phyloP scores from a whole-genome alignment of 352 stramenopile species.

The Pythium volutum region DNA sequence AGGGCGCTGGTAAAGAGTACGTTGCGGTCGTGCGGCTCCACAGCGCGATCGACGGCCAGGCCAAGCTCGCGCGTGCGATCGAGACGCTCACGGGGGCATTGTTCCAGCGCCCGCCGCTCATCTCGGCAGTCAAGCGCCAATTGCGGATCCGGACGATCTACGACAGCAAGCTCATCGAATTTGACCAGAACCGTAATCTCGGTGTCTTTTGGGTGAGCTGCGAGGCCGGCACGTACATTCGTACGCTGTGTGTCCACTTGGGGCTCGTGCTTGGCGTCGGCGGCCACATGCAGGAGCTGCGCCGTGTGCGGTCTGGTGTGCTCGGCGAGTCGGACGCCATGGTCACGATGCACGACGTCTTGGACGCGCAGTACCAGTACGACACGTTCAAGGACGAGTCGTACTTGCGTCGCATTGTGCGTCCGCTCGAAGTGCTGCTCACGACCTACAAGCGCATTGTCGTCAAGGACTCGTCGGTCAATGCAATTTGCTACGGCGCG shows the following conservation, averaged over 20 bases:
- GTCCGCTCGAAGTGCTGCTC: constrained; percentile 97
- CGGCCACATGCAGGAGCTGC: constrained; percentile 99
- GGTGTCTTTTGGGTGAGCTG: constrained; percentile 97
- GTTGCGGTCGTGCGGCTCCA: constrained; percentile 98
- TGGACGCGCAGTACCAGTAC: constrained; percentile 99
- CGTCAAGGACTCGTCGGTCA: constrained; percentile 99
- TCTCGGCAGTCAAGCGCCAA: constrained; percentile 99
- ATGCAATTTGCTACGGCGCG: constrained; percentile 99
- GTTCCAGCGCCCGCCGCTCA: constrained; percentile 99
- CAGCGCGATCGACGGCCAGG: constrained; percentile 91
- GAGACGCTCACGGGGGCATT: constrained; percentile 98
- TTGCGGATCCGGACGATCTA: constrained; percentile 99
- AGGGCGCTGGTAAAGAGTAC: constrained; percentile 99
- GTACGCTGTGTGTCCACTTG: constrained; percentile 99
- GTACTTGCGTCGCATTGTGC: constrained; percentile 98
- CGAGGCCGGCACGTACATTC: constrained; percentile 99
- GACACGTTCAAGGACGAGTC: constrained; percentile 99
- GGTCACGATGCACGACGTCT: constrained; percentile 99
- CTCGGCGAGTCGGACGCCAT: constrained; percentile 96
- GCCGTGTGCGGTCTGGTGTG: constrained; percentile 96
- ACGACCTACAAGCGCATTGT: constrained; percentile 99
- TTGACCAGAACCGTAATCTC: constrained; percentile 96
- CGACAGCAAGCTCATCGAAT: constrained; percentile 98
- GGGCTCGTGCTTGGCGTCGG: constrained; percentile 96
- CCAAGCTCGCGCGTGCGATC: constrained; percentile 93